A percentile compares a stretch with the other conserved stretches of the same genome.
Evolutionary conservation across 768 basidiomycete genomes (phyloP).

Genomic region (Sistotremastrum suecicum): DNA sequence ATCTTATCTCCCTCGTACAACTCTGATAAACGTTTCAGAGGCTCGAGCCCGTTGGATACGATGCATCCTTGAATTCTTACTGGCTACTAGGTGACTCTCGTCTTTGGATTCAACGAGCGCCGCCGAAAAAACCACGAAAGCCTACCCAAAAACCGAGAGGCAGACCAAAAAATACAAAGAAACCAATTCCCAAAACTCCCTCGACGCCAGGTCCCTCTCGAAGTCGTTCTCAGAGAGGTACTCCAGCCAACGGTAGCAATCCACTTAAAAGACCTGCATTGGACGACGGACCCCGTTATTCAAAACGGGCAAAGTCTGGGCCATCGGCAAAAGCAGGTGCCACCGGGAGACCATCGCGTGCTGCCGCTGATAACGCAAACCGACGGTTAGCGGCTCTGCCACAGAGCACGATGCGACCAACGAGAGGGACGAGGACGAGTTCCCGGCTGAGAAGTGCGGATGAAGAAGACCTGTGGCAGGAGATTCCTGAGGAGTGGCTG

Average conservation of each 20-base stretch:
- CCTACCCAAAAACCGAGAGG: slow-evolving; percentile 18
- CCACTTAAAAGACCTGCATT: slow-evolving; percentile 11
- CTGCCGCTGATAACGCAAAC: background rate
- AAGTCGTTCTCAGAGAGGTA: too few relatives aligned
- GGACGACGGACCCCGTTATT: background rate
- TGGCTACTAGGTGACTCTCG: slow-evolving; percentile 82
- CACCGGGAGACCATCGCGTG: background rate
- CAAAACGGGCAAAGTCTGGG: slow-evolving; percentile 7
- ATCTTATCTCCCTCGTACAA: slow-evolving; percentile 3
- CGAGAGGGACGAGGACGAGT: slow-evolving; percentile 50
- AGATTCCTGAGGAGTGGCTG: slow-evolving; percentile 67
- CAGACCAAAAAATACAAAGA: slow-evolving; percentile 24
- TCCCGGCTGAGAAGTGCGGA: slow-evolving; percentile 43
- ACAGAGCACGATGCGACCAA: slow-evolving; percentile 13
- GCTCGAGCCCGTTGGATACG: slow-evolving; percentile 76
- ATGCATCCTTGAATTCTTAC: slow-evolving; percentile 63
- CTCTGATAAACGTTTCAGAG: slow-evolving; percentile 31
- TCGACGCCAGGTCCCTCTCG: background rate
- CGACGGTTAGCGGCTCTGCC: too few relatives aligned
- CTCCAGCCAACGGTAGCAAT: slow-evolving; percentile 4
- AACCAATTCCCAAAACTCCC: slow-evolving; percentile 10
- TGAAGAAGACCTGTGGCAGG: slow-evolving; percentile 59
- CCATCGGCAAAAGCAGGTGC: too few relatives aligned
- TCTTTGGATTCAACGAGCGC: slow-evolving; percentile 73
- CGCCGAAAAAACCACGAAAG: slow-evolving; percentile 23